Percentiles rank a stretch among this genome's conserved stretches.
Evolutionary conservation across 176 grass and related monocot species (phyloP).

Genomic region (Sorghum bicolor): DNA sequence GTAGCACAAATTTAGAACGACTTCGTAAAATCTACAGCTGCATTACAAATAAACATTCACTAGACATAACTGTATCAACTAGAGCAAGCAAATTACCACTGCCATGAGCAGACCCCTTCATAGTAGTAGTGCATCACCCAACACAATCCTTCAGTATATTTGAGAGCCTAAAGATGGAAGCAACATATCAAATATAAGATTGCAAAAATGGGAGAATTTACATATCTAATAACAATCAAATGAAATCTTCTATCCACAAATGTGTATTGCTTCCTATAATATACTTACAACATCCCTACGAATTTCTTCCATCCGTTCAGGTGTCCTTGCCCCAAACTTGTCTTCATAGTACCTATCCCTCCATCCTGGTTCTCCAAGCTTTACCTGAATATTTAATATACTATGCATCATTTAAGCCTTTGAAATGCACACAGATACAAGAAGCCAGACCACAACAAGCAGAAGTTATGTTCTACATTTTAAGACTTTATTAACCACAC

Average conservation of each 20-base stretch:
- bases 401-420: slow-evolving; percentile 14
- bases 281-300: slow-evolving; percentile 82
- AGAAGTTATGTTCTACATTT: not conserved
- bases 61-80: not conserved
- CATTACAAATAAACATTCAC: slow-evolving; percentile 10
- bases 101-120: slow-evolving; percentile 97
- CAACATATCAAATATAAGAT: slow-evolving; percentile 13
- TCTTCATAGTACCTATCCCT: slow-evolving; percentile 96
- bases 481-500: not conserved
- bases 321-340: slow-evolving; percentile 77
- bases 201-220: not conserved
- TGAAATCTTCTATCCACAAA: slow-evolving; percentile 15
- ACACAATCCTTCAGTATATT: slow-evolving; percentile 93
- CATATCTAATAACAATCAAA: slow-evolving; percentile 5
- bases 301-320: slow-evolving; percentile 70
- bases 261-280: slow-evolving; percentile 13
- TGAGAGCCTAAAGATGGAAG: slow-evolving; percentile 41
- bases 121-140: slow-evolving; percentile 99
- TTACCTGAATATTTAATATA: slow-evolving; percentile 61
- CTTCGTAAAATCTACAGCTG: not conserved
- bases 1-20: not conserved
- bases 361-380: slow-evolving; percentile 94
- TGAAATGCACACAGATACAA: slow-evolving; percentile 38
- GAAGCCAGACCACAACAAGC: not conserved
- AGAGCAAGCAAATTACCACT: slow-evolving; percentile 54